These are phyloP conservation scores for Diplodia sapinea DNA, from an alignment of 2,329 filamentous ascomycete species.

Conservation along the genomic window DNA sequence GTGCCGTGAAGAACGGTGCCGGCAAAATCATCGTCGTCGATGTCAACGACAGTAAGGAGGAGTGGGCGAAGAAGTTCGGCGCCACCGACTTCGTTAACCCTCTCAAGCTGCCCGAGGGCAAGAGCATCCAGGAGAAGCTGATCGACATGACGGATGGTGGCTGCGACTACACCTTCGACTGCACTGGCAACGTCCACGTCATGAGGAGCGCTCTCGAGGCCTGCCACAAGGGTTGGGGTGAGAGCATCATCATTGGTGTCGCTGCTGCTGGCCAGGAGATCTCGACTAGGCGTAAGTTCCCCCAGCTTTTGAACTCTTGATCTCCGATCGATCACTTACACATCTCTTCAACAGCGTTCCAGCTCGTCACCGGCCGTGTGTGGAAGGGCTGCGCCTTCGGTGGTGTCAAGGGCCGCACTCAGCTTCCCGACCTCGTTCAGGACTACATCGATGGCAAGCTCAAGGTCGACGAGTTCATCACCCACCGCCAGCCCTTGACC, in stretches of 20 bases:
- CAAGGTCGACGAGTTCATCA: conserved; percentile 99
- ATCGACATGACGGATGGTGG: conserved; percentile 98
- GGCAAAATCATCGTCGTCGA: conserved; percentile 78
- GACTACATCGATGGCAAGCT: conserved; percentile 90
- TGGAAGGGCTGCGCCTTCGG: conserved; percentile 99
- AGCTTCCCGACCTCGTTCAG: conserved; percentile 82
- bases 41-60: conserved; percentile 88
- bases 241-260: conserved; percentile 97
- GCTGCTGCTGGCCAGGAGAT: conserved; percentile 97
- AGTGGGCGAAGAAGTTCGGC: conserved; percentile 91
- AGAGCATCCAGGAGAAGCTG: conserved; percentile 88
- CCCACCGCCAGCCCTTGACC: conserved; percentile 81
- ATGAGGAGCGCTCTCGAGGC: conserved; percentile 96
- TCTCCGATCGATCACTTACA: neutral
- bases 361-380: conserved; percentile 94
- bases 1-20: conserved; percentile 83
- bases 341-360: conserved; percentile 72
- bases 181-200: conserved; percentile 94
- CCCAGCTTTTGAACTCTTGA: neutral
- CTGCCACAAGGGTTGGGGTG: conserved; percentile 99
- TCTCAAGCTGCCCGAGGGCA: conserved; percentile 63
- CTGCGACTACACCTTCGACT: conserved; percentile 99
- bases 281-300: conserved; percentile 81
- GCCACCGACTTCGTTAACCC: conserved; percentile 98
- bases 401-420: conserved; percentile 94